Base-by-base conservation (phyloP, 2,329 filamentous ascomycete species). In the Penicillium sp. region DNA sequence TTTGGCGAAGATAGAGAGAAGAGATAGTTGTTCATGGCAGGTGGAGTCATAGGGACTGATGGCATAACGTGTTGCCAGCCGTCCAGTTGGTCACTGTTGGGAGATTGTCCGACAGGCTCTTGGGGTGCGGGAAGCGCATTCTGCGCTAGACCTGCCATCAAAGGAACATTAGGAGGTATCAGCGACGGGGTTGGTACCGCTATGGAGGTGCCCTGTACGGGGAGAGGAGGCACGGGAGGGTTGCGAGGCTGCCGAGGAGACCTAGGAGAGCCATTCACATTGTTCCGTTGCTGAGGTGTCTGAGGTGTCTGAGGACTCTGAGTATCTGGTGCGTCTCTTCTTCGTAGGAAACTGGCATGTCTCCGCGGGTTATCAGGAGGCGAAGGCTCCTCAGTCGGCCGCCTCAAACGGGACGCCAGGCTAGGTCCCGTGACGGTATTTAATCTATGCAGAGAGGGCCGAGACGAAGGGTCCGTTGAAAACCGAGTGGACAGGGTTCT, bases 1-100 rank as follows among this genome's bases (percentile, higher is more conserved):
- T 76, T 73, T 26, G 74, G 74, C 7, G 74, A 75, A 21, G 73
- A 76, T 23, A 75, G 59, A 23, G 73, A 75, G 59, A 71, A 76
- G 11, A 71, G 69, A 29, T 73, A 67, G 53, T 72, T 71, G 47
- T 65, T 66, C 48, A 63, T 63, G 21, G 49, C 51, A n/a, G 47
- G 56, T 11, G 60, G 57, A 9, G 55, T 66, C 3, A 61, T 41
- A 23, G 66, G 64, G 15, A 66, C 56, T 9, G 60, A 26, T 29
- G 65, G 65, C 45, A 67, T 61, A 44, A 51, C 30, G 21, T 64
- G 60, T 54, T 60, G 56, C 59, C 53, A 58, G 30, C 59, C 60
- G 38, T 47, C 45, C 15, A 47, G 21, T 53, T 51, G 49, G 21
- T n/a, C 44, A 38, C 26, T 54, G 31, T 29, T 44, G n/a, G 49